These are phyloP conservation scores for Linnemannia hyalina DNA, from an alignment of 192 early-diverging fungal species.

Conservation along the genomic window DNA sequence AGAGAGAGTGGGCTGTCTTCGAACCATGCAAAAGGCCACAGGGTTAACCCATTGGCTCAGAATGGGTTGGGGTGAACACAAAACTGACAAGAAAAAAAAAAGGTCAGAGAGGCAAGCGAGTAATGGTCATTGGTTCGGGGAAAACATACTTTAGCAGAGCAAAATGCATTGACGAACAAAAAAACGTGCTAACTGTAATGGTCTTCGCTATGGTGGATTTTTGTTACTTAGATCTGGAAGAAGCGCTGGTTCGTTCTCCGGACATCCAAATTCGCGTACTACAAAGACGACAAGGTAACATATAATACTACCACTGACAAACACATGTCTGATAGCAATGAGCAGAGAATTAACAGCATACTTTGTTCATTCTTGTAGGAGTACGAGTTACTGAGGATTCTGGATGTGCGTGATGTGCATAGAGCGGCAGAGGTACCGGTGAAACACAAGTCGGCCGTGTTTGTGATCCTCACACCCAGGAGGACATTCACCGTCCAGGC, in stretches of 20 bases:
- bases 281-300: conserved; percentile 79
- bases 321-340: background rate
- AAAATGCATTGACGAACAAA: background rate
- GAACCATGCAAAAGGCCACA: background rate
- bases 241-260: conserved; percentile 88
- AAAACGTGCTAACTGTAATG: background rate
- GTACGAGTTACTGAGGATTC: conserved; percentile 81
- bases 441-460: conserved; percentile 74
- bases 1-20: background rate
- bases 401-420: conserved; percentile 77
- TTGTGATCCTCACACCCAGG: conserved; percentile 80
- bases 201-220: background rate
- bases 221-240: conserved; percentile 78
- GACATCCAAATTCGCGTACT: conserved; percentile 81
- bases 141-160: background rate
- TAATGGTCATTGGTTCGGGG: background rate
- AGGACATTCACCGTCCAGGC: conserved; percentile 82
- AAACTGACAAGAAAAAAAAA: background rate
- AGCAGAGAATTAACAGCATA: background rate
- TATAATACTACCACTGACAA: background rate
- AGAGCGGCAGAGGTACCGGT: conserved; percentile 77
- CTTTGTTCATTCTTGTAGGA: conserved; percentile 53
- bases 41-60: background rate
- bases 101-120: background rate
- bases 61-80: too few species aligned